Evolutionary conservation across 106 monocot species (phyloP).

Genomic region (Allium sativum): DNA sequence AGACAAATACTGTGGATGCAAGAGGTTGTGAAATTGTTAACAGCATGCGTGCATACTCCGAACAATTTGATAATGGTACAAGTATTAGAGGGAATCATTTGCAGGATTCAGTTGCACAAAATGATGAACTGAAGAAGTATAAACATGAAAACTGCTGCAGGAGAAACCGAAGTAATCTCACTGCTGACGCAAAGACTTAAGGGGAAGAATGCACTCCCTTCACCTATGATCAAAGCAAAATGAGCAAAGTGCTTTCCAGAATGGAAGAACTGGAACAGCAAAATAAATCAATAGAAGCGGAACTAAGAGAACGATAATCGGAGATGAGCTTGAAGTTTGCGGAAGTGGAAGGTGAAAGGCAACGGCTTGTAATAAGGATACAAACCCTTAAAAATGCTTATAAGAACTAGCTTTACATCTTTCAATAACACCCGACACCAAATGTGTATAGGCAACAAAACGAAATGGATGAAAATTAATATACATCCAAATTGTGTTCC

Average conservation of each 20-base stretch:
- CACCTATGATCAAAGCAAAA: constrained; percentile 9
- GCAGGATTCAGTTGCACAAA: too few relatives aligned
- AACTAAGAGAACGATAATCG: constrained; percentile 88
- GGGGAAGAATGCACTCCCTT: constrained; percentile 1
- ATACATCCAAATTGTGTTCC: too few relatives aligned
- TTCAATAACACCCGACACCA: not conserved
- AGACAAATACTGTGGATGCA: constrained; percentile 21
- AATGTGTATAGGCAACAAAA: too few relatives aligned
- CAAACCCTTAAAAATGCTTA: constrained; percentile 67
- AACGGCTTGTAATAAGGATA: constrained; percentile 84
- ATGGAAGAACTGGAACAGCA: constrained; percentile 42
- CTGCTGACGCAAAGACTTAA: constrained; percentile 5
- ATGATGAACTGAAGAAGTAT: too few relatives aligned
- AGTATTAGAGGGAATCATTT: too few relatives aligned
- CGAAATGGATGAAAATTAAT: too few relatives aligned
- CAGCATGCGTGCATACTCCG: not conserved
- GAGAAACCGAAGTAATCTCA: constrained; percentile 1
- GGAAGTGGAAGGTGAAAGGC: constrained; percentile 90
- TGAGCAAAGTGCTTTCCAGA: constrained; percentile 19
- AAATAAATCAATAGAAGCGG: constrained; percentile 60
- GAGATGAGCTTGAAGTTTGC: constrained; percentile 91
- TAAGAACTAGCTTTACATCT: constrained; percentile 34
- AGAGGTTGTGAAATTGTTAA: constrained; percentile 7
- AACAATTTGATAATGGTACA: constrained; percentile 4
- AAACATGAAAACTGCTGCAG: too few relatives aligned